Percentiles rank a stretch among this genome's conserved stretches.
phyloP scores from a whole-genome alignment of 176 grass and related monocot genomes.

The Metroxylon sagu region DNA sequence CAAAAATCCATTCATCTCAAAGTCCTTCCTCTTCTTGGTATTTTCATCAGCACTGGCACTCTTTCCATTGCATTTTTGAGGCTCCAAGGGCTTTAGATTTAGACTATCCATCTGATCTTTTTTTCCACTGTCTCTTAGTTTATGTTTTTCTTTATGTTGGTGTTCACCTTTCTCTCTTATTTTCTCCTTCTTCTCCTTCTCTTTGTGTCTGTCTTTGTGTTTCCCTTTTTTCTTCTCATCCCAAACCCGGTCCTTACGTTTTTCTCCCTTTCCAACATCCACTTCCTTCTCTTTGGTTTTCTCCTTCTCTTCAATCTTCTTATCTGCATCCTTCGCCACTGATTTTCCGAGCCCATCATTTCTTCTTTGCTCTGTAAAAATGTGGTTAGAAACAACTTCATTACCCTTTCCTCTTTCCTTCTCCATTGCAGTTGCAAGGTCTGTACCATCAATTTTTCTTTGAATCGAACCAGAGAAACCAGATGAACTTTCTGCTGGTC shows the following conservation, averaged over 20 bases:
- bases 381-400: not conserved
- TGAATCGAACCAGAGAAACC: not conserved
- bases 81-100: not conserved
- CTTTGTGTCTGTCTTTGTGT: slow-evolving; percentile 13
- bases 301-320: not conserved
- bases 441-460: not conserved
- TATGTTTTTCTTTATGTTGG: slow-evolving; percentile 10
- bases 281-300: not conserved
- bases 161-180: slow-evolving; percentile 6
- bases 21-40: slow-evolving; percentile 8
- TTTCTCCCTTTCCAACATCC: not conserved
- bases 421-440: not conserved
- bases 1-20: slow-evolving; percentile 7
- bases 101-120: not conserved
- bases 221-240: slow-evolving; percentile 14
- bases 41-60: not conserved
- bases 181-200: slow-evolving; percentile 4
- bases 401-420: no score
- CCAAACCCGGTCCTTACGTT: no score
- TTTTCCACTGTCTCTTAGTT: slow-evolving; percentile 7
- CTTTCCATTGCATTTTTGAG: no score
- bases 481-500: not conserved
- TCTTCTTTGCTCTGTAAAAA: not conserved
- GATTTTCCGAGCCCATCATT: not conserved
- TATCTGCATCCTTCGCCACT: not conserved